A percentile compares a stretch with the other conserved stretches of the same genome.
phyloP scores from a whole-genome alignment of 2,329 filamentous ascomycete species.

The Calycina herbarum region DNA sequence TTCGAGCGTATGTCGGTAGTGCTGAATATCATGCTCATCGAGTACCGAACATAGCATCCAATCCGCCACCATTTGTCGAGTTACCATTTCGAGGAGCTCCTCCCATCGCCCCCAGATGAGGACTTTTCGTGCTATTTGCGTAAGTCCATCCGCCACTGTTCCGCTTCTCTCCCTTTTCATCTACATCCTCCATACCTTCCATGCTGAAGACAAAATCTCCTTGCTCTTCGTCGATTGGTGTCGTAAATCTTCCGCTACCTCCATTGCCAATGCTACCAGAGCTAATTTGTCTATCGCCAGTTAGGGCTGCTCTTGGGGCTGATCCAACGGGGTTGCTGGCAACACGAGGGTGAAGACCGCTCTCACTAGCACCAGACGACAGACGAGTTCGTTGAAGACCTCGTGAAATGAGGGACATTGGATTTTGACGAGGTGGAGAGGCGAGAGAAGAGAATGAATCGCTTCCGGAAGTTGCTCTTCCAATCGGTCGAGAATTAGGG shows the following conservation, averaged over 20 bases:
- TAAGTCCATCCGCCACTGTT: slow-evolving; percentile 37
- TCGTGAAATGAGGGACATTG: slow-evolving; percentile 59
- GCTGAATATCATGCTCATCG: slow-evolving; percentile 8
- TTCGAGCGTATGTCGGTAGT: not conserved
- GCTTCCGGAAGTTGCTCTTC: slow-evolving; percentile 38
- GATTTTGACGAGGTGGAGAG: slow-evolving; percentile 40
- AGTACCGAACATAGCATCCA: slow-evolving; percentile 19
- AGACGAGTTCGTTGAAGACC: slow-evolving; percentile 62
- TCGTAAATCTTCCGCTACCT: slow-evolving; percentile 57
- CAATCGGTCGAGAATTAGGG: slow-evolving; percentile 43
- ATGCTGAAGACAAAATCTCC: slow-evolving; percentile 65
- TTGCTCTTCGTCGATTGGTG: slow-evolving; percentile 66
- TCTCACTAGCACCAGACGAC: slow-evolving; percentile 42
- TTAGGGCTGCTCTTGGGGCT: slow-evolving; percentile 43
- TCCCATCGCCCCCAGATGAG: slow-evolving; percentile 28
- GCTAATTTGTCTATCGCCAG: slow-evolving; percentile 58
- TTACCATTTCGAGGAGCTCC: slow-evolving; percentile 19
- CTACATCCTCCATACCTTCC: slow-evolving; percentile 64
- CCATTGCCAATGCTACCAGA: slow-evolving; percentile 50
- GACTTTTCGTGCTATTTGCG: slow-evolving; percentile 25
- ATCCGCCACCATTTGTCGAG: slow-evolving; percentile 18
- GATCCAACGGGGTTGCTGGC: slow-evolving; percentile 42
- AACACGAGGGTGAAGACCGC: slow-evolving; percentile 52
- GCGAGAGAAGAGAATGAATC: slow-evolving; percentile 36
- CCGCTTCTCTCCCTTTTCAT: slow-evolving; percentile 44